Conservation (phyloP, 2,329 filamentous ascomycete genomes). For the Fusarium sp. region DNA sequence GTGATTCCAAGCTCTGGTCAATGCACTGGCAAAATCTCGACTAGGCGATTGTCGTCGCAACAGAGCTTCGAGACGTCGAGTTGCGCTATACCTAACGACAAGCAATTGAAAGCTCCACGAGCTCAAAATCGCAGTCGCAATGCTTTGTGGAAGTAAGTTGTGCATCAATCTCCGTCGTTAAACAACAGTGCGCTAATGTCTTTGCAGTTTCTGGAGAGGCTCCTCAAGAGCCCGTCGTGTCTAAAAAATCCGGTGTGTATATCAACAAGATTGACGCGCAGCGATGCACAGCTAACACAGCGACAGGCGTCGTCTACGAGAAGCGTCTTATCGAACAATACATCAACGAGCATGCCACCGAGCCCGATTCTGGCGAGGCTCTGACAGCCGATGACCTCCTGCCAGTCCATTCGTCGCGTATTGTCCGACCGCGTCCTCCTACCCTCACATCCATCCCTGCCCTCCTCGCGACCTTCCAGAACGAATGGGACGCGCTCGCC, state of each 20-base stretch:
- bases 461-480: slow-evolving; percentile 93
- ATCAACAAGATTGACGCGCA: slow-evolving; percentile 30
- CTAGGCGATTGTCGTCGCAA: slow-evolving; percentile 46
- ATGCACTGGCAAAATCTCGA: slow-evolving; percentile 52
- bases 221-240: slow-evolving; percentile 93
- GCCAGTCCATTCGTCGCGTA: slow-evolving; percentile 83
- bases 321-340: slow-evolving; percentile 95
- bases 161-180: background rate
- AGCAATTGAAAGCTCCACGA: slow-evolving; percentile 50
- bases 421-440: slow-evolving; percentile 89
- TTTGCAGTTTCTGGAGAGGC: slow-evolving; percentile 90
- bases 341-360: slow-evolving; percentile 91
- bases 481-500: slow-evolving; percentile 96
- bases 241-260: slow-evolving; percentile 87
- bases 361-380: slow-evolving; percentile 89
- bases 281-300: slow-evolving; percentile 30
- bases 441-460: slow-evolving; percentile 96
- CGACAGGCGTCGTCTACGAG: slow-evolving; percentile 87
- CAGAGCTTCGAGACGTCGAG: slow-evolving; percentile 42
- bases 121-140: slow-evolving; percentile 52
- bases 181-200: slow-evolving; percentile 29
- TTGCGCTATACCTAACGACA: slow-evolving; percentile 42
- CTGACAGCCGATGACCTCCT: slow-evolving; percentile 87
- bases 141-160: slow-evolving; percentile 64
- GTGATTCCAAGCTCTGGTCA: slow-evolving; percentile 48